Evolutionary conservation across 768 basidiomycete genomes (phyloP), one percentile per base, ranked within the genome.

Genomic region (Boletus tomentosulus): DNA sequence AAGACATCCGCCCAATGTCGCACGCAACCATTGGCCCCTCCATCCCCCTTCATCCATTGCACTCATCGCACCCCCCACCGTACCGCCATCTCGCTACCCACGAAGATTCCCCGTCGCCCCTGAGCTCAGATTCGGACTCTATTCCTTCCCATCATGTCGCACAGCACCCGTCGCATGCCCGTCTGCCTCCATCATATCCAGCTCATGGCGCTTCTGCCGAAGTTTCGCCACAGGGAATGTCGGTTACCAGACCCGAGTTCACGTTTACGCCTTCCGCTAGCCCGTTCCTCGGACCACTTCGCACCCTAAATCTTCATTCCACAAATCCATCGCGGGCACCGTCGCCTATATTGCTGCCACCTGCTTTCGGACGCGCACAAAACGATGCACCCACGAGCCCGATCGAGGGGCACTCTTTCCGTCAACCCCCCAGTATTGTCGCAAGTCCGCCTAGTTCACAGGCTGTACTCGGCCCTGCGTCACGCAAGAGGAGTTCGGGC

Each of bases 251-350:
- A 41, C 59, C 70, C 24, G 76, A 75, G 46, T 70, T 75, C 62
- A 55, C 68, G 4, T 75, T 78, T 61, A 89, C 89, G 1, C 89
- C 89, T 1, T 85, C 84, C 19, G 85, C 87, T 2, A 87, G 85
- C 55, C 89, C 89, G 1, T 90, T 92, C 77, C 79, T 92, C 22
- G 89, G 85, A 0, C 87, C 87, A 2, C 71, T 92, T 59, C 79
- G 86, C 50, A 85, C 85, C 6, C 78, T 92, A 54, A 85, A 89
- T 61, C 80, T 91, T 42, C 86, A 89, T 62, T 86, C 84, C 1
- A 73, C 85, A 3, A 79, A 80, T 48, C 81, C 84, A 0, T 86
- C 84, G 11, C 80, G 87, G 44, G 87, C 85, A 0, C 85, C 89
- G 1, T 86, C 85, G 3, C 86, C 89, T 7, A 80, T 87, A 52